Evolutionary conservation across 805 yeast species (phyloP).

Genomic region (Lipomyces oligophaga): DNA sequence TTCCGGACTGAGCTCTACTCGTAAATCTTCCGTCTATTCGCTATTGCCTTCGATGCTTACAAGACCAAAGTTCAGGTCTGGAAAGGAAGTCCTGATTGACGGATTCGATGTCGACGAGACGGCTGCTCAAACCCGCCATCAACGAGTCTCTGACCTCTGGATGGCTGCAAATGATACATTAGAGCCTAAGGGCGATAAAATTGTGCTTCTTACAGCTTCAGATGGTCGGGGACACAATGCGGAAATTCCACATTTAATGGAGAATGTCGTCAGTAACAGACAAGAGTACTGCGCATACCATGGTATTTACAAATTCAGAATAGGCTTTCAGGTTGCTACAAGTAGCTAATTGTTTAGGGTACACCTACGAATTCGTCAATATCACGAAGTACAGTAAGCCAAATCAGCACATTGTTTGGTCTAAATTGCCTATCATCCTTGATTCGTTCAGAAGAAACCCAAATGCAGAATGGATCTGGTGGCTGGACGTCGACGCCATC

Average conservation of each 20-base stretch:
- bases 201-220: constrained; percentile 29
- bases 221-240: constrained; percentile 27
- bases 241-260: constrained; percentile 11
- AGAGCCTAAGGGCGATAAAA: constrained; percentile 25
- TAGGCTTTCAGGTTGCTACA: not conserved
- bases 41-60: no score
- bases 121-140: no score
- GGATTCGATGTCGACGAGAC: no score
- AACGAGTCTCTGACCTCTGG: no score
- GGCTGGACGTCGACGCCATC: constrained; percentile 39
- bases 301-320: constrained; percentile 12
- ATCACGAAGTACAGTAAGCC: constrained; percentile 24
- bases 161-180: constrained; percentile 4
- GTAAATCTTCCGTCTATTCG: no score
- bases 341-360: constrained; percentile 8
- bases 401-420: constrained; percentile 31
- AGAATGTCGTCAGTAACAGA: constrained; percentile 31
- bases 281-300: constrained; percentile 35
- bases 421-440: constrained; percentile 36
- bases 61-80: no score
- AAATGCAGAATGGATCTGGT: constrained; percentile 40
- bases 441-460: constrained; percentile 35
- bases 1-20: no score
- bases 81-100: no score
- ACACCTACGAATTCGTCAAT: constrained; percentile 33